Evolutionary conservation across 495 filamentous ascomycete species (phyloP), one percentile per base, ranked within the genome.

Genomic region (Delitschia confertaspora): DNA sequence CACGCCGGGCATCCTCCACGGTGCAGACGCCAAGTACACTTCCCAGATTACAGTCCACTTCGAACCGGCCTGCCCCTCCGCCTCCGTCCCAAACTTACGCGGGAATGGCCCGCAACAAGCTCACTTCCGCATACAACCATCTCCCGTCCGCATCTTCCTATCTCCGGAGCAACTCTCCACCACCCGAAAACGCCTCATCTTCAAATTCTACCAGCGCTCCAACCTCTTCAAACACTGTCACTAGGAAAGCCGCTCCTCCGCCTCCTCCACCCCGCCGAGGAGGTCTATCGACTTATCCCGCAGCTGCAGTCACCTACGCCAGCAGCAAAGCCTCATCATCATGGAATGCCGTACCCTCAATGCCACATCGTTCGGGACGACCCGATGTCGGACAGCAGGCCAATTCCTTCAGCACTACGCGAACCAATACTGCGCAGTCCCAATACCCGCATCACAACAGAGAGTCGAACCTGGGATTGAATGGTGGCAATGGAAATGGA

Each of bases 51-150:
- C 7, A 16, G 4, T 56, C 48, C 4, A 17, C 22, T 27, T 1
- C 42, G 50, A 26, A 22, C 26, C 25, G 40, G 32, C 30, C 33
- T 6, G 5, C 46, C 33, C n/a, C n/a, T n/a, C n/a, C n/a, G n/a
- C n/a, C n/a, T n/a, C n/a, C n/a, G n/a, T n/a, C 38, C 11, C 42
- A 49, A 45, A 25, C 35, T 16, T 54, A 57, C 47, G 37, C 43
- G 9, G 33, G 62, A 14, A 55, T 49, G 38, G 59, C 61, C 30
- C 51, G 61, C 16, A 60, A 62, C 23, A 65, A 67, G 42, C 53
- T 70, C 36, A 44, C 58, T 21, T 61, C 62, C 34, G 71, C 62
- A 3, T 75, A 74, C 55, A 73, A 72, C 58, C 44, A 60, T 33
- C 57, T 74, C 11, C 70, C 72, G 2, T 62, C 67, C 7, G 47